Evolutionary conservation across 192 early-diverging fungal genomes (phyloP).

Genomic region (Coemansia asiatica): DNA sequence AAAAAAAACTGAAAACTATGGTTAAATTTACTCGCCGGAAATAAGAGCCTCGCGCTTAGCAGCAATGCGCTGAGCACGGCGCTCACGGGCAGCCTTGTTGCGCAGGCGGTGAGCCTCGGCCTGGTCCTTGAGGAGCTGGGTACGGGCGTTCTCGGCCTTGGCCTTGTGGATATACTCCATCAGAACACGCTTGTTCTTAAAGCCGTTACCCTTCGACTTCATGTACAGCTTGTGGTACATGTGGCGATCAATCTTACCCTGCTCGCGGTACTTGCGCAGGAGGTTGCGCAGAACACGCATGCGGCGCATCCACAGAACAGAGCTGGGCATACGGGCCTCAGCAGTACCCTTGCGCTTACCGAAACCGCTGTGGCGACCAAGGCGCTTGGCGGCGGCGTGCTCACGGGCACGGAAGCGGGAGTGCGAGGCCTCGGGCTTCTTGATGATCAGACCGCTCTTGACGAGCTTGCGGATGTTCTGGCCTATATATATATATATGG

Average conservation of each 20-base stretch:
- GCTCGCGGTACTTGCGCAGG: conserved; percentile 95
- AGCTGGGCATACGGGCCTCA: conserved; percentile 96
- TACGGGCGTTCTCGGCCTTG: conserved; percentile 96
- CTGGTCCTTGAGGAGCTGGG: conserved; percentile 91
- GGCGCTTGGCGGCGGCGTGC: conserved; percentile 90
- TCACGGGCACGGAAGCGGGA: conserved; percentile 94
- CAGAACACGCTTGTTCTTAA: conserved; percentile 99
- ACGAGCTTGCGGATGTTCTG: conserved; percentile 96
- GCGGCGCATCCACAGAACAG: conserved; percentile 97
- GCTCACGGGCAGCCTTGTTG: conserved; percentile 92
- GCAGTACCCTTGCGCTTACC: conserved; percentile 95
- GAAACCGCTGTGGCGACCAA: conserved; percentile 91
- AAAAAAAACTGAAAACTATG: conserved; percentile 2
- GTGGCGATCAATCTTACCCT: conserved; percentile 97
- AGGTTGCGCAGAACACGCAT: conserved; percentile 94
- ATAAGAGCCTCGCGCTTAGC: conserved; percentile 87
- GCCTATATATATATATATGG: conserved; percentile 8
- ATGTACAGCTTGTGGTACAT: conserved; percentile 97
- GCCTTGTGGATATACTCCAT: conserved; percentile 99
- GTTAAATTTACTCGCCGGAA: conserved; percentile 34
- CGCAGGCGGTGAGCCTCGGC: conserved; percentile 96
- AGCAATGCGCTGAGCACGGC: conserved; percentile 79
- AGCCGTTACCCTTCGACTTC: conserved; percentile 99
- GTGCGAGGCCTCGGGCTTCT: conserved; percentile 82
- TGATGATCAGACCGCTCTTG: conserved; percentile 97